Evolutionary conservation across 345 rosid species (phyloP), one percentile per base, ranked within the genome.

Genomic region (Leavenworthia alabamica): DNA sequence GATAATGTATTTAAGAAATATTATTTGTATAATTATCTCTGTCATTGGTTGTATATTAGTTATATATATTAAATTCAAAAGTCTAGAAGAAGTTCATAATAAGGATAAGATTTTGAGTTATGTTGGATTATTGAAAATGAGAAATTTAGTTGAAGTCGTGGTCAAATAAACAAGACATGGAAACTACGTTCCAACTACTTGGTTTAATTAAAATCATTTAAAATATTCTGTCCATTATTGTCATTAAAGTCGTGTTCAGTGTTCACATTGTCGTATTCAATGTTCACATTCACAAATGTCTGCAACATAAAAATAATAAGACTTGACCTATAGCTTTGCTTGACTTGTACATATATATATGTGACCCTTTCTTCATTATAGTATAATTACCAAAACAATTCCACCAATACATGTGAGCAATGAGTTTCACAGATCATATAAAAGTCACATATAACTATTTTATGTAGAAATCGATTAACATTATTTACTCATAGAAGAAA

Each of bases 171-270:
- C 1, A 59, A 40, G 66, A 49, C 66, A 67, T 50, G 66, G 27
- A 41, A 59, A 27, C 54, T 59, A 51, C 66, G 52, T 50, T 50
- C 53, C 72, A 20, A 59, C 72, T 6, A 68, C 66, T 59, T 58
- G n/a, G 13, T 47, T 37, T 27, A 49, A 29, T 58, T 40, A 57
- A 35, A 41, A 54, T 8, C 37, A 23, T 58, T 8, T 1, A 9
- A 31, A 46, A 20, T 13, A 4, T 22, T 20, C 24, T 40, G 22
- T 22, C 65, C 22, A 59, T 68, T 41, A 41, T 32, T 31, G 26
- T 49, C 45, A 49, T 19, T 13, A 6, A 49, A 59, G 60, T 59
- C 72, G 3, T 14, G 20, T 22, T 67, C 66, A 67, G 10, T 15
- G 28, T 31, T 68, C 66, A 68, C 51, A 29, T 31, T n/a, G n/a